Percentiles rank a stretch among this genome's conserved stretches.
Evolutionary conservation across 1,284 basidiomycete genomes (phyloP).

Genomic region (Puccinia coronata): DNA sequence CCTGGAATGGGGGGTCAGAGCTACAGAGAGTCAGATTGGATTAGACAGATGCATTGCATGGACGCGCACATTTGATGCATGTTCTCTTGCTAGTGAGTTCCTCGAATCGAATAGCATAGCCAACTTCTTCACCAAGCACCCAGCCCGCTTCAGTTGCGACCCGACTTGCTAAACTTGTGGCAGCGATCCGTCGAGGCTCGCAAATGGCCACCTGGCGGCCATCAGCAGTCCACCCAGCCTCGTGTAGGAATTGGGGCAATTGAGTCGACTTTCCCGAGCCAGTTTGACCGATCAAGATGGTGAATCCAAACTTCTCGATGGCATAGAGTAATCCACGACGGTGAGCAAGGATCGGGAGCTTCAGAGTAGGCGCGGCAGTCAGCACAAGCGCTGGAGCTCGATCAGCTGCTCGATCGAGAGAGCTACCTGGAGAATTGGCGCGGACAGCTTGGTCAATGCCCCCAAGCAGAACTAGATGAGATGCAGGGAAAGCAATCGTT

Average conservation of each 20-base stretch:
- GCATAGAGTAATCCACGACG: conserved; percentile 50
- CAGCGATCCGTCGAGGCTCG: conserved; percentile 58
- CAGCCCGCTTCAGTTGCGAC: conserved; percentile 58
- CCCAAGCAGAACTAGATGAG: not conserved
- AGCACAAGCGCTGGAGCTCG: conserved; percentile 70
- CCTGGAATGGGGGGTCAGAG: conserved; percentile 10
- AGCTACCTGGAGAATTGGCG: conserved; percentile 63
- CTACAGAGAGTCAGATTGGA: conserved; percentile 50
- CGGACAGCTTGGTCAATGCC: not conserved
- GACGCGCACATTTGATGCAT: conserved; percentile 57
- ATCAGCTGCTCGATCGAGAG: conserved; percentile 78
- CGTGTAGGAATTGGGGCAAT: conserved; percentile 87
- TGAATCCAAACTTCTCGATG: conserved; percentile 48
- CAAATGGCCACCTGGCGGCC: conserved; percentile 58
- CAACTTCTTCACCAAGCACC: conserved; percentile 76
- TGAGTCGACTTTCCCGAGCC: conserved; percentile 98
- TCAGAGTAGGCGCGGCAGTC: conserved; percentile 62
- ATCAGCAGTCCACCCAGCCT: conserved; percentile 66
- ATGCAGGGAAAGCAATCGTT: conserved; percentile 1
- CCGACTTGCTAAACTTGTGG: conserved; percentile 58
- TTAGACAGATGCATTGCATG: conserved; percentile 55
- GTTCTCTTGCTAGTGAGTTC: conserved; percentile 57
- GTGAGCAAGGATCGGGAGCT: conserved; percentile 62
- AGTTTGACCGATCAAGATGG: conserved; percentile 76
- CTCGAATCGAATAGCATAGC: conserved; percentile 61